A percentile compares a stretch with the other conserved stretches of the same genome.
Evolutionary conservation across 306 rosid genomes (phyloP).

Genomic region (Vigna unguiculata): DNA sequence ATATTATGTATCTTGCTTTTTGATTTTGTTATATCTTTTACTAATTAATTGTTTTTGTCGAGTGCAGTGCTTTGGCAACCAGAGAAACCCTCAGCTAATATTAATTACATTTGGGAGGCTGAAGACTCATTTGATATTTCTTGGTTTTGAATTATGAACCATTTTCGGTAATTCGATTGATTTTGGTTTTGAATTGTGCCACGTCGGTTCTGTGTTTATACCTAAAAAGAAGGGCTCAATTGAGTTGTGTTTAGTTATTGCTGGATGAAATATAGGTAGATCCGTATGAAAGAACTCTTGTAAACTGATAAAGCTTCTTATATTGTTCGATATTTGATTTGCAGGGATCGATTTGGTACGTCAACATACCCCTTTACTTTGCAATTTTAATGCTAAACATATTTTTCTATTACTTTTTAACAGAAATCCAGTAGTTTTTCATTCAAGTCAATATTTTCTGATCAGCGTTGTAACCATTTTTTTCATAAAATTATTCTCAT

Average conservation of each 20-base stretch:
- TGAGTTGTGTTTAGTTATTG: not conserved
- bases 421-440: too few species aligned
- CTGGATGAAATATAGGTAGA: not conserved
- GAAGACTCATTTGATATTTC: slow-evolving; percentile 19
- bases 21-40: slow-evolving; percentile 21
- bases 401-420: too few species aligned
- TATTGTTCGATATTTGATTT: too few species aligned
- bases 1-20: not conserved
- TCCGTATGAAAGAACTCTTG: not conserved
- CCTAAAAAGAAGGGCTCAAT: not conserved
- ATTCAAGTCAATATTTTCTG: too few species aligned
- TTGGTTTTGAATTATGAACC: not conserved
- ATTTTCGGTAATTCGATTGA: not conserved
- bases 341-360: too few species aligned
- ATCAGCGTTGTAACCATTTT: too few species aligned
- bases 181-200: too few species aligned
- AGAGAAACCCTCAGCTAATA: slow-evolving; percentile 56
- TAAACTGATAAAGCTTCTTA: not conserved
- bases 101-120: slow-evolving; percentile 9
- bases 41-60: slow-evolving; percentile 34
- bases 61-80: slow-evolving; percentile 73
- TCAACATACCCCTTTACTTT: too few species aligned
- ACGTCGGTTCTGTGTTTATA: not conserved
- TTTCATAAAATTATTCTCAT: too few species aligned
- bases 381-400: too few species aligned